Conservation (phyloP, 768 basidiomycete genomes). For the Termitomyces sp. region DNA sequence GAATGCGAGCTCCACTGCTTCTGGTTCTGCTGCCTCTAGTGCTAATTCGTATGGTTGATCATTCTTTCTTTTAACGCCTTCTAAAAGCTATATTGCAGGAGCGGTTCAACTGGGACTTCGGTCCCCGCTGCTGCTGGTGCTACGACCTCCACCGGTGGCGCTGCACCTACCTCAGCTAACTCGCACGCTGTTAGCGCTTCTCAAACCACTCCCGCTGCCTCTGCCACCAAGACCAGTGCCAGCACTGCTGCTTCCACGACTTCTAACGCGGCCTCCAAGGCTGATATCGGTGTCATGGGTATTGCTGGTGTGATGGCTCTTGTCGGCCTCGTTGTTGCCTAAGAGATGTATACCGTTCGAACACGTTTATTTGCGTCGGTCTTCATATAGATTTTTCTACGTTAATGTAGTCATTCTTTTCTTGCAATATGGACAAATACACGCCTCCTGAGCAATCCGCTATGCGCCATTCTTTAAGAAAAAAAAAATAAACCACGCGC, state of each 20-base stretch:
- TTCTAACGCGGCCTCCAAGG: slow-evolving; percentile 25
- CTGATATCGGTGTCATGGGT: slow-evolving; percentile 28
- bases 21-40: slow-evolving; percentile 5
- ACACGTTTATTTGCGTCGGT: not conserved
- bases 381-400: not conserved
- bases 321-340: slow-evolving; percentile 44
- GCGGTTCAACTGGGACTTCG: not conserved
- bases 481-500: slow-evolving; percentile 3
- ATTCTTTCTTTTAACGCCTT: too few species aligned
- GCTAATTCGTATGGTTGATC: slow-evolving; percentile 10
- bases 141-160: not conserved
- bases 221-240: slow-evolving; percentile 6
- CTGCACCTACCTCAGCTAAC: slow-evolving; percentile 2
- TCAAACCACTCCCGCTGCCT: slow-evolving; percentile 6
- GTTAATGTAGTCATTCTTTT: not conserved
- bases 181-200: slow-evolving; percentile 18
- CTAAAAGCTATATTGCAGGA: not conserved
- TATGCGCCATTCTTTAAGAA: too few species aligned
- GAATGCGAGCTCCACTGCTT: not conserved
- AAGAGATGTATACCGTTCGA: not conserved
- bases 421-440: not conserved
- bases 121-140: not conserved
- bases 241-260: slow-evolving; percentile 7
- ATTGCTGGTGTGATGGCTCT: slow-evolving; percentile 46
- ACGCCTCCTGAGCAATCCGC: not conserved